Base-by-base conservation (phyloP, 345 rosid species). In the Populus deltoides region DNA sequence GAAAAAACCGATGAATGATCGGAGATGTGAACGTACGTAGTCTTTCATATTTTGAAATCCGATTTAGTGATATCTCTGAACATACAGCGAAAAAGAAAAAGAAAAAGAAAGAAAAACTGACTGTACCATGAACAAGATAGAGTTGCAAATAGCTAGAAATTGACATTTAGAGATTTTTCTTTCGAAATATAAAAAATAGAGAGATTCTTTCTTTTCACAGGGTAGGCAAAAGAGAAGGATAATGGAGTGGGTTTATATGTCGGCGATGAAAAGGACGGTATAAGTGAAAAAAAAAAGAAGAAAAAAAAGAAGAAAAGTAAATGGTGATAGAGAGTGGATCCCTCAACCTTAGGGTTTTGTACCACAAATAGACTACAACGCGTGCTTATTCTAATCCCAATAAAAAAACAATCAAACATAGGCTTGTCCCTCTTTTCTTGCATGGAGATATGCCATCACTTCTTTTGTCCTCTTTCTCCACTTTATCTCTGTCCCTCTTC, bases 351-450 rank as follows among this genome's bases (percentile, higher is more conserved):
- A 63, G 36, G 83, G 85, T 71, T 66, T 41, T 85, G 88, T 72
- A 81, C 66, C 85, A 77, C 16, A 33, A 55, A 70, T 24, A 83
- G 88, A 71, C 84, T 75, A 87, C 88, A 87, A 79, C 63, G 90
- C 90, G 83, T 85, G 88, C 90, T 24, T 36, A 27, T 70, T 69
- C 68, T 69, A 51, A 70, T 57, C 82, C 76, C 78, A 72, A 79
- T 79, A 57, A 68, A 36, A 25, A 24, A 47, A 25, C 15, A 66
- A 66, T 13, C 18, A 6, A 57, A n/a, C 27, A 22, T 57, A 24
- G 8, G 25, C 61, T 20, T 55, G 61, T 55, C 61, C 24, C 61
- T 55, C 61, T 6, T 51, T 33, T 33, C 36, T 33, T 33, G 4
- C 15, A 3, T 2, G 12, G 10, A 73, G 68, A 51, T 81, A 51